A percentile compares a stretch with the other conserved stretches of the same genome.
These are phyloP conservation scores for Strobilomyces confusus DNA, from an alignment of 768 basidiomycete species.

Conservation along the genomic window DNA sequence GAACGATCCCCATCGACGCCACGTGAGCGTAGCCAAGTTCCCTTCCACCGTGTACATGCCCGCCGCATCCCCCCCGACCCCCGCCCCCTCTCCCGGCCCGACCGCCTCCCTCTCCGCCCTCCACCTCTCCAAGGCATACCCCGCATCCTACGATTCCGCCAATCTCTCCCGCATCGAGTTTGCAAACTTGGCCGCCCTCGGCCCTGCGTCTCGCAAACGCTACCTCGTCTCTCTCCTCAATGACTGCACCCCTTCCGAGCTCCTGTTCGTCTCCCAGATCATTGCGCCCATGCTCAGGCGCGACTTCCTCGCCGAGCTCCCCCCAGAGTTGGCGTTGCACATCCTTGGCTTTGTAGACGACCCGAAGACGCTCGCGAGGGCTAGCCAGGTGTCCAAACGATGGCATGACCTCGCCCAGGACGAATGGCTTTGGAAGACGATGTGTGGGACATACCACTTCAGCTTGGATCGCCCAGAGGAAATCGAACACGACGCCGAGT, in stretches of 20 bases:
- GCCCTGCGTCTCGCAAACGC: constrained; percentile 43
- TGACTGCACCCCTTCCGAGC: constrained; percentile 55
- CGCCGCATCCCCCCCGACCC: constrained; percentile 55
- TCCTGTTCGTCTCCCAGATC: constrained; percentile 62
- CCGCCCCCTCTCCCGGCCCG: constrained; percentile 56
- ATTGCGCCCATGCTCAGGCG: constrained; percentile 62
- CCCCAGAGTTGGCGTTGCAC: constrained; percentile 69
- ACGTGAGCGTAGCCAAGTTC: constrained; percentile 13
- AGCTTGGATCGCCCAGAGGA: constrained; percentile 21
- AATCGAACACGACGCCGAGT: constrained; percentile 25
- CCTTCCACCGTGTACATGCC: constrained; percentile 47
- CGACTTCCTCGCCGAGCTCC: constrained; percentile 55
- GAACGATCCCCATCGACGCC: constrained; percentile 14
- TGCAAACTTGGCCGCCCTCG: constrained; percentile 28
- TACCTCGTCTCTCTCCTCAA: constrained; percentile 48
- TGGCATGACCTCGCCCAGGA: constrained; percentile 73
- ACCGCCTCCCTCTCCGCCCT: constrained; percentile 44
- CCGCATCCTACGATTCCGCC: constrained; percentile 20
- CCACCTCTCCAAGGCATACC: constrained; percentile 15
- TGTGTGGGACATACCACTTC: constrained; percentile 63
- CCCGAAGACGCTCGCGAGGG: constrained; percentile 64
- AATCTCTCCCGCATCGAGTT: constrained; percentile 32
- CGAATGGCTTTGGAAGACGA: constrained; percentile 74
- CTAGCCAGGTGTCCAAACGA: constrained; percentile 61
- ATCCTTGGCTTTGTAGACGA: constrained; percentile 77